Conservation (phyloP, 257 asterid species). For the Dorcoceras hygrometricum region DNA sequence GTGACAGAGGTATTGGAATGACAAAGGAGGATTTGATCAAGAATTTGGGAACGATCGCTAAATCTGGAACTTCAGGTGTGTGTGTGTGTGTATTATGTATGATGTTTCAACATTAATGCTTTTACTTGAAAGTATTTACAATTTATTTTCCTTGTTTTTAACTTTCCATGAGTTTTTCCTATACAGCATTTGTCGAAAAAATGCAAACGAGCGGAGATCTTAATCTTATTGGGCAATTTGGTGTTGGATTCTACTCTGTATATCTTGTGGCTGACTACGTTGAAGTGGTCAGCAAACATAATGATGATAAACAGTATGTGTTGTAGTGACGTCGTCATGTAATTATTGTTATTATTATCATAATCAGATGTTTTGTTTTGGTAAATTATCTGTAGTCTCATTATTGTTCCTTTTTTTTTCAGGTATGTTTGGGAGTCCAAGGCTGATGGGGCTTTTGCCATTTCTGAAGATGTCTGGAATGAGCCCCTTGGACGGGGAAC, state of each 20-base stretch:
- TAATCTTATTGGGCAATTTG: conserved; percentile 93
- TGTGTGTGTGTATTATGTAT: background rate
- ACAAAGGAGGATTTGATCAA: conserved; percentile 92
- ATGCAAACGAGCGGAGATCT: conserved; percentile 95
- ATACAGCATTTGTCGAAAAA: conserved; percentile 91
- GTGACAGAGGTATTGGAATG: conserved; percentile 97
- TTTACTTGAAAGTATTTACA: background rate
- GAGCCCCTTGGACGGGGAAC: conserved; percentile 98
- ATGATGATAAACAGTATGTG: conserved; percentile 85
- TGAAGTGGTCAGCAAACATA: conserved; percentile 91
- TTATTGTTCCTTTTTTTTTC: conserved; percentile 25
- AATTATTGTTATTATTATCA: conserved; percentile 12
- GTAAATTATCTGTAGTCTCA: background rate
- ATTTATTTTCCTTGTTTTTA: conserved; percentile 5
- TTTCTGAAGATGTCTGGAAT: conserved; percentile 82
- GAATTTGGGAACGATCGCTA: conserved; percentile 97
- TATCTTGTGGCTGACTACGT: conserved; percentile 94
- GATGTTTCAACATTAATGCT: conserved; percentile 4
- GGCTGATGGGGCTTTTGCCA: conserved; percentile 94
- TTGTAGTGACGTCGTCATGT: background rate
- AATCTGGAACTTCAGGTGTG: conserved; percentile 96
- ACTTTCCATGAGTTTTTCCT: conserved; percentile 14
- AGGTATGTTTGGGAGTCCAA: conserved; percentile 95
- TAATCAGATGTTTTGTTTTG: background rate
- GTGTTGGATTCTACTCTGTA: conserved; percentile 95